Percentiles rank a stretch among this genome's conserved stretches.
Conservation (phyloP, 805 yeast species). For the Nakazawaea siamensis region DNA sequence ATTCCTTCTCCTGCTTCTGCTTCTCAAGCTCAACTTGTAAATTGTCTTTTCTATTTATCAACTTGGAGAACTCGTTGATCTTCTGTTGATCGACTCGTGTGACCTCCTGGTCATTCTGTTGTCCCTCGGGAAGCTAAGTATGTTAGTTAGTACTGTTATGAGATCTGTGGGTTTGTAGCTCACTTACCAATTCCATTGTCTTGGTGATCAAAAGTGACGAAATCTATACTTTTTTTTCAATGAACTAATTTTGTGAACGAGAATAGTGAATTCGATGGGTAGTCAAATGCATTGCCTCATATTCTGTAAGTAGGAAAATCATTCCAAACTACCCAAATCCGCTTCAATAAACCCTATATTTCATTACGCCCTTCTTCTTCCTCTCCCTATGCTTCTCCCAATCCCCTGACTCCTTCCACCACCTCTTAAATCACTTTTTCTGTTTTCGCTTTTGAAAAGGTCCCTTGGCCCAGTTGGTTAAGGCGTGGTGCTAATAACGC, state of each 20-base stretch:
- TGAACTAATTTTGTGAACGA: too few species aligned
- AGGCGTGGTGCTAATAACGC: conserved; percentile 39
- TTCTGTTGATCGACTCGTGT: conserved; percentile 80
- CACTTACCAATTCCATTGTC: conserved; percentile 9
- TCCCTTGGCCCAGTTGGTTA: conserved; percentile 38
- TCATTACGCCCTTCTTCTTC: too few species aligned
- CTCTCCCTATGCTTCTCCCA: too few species aligned
- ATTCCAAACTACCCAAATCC: too few species aligned
- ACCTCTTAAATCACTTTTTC: neutral
- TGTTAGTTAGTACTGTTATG: too few species aligned
- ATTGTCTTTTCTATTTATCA: conserved; percentile 63
- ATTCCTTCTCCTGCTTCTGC: conserved; percentile 68
- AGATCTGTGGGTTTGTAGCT: too few species aligned
- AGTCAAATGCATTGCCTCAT: too few species aligned
- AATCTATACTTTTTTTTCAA: neutral
- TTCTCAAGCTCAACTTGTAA: conserved; percentile 39
- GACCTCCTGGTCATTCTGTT: conserved; percentile 50
- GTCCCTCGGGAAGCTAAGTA: conserved; percentile 43
- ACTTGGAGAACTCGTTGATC: conserved; percentile 82
- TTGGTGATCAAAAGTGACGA: neutral
- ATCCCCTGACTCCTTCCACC: too few species aligned
- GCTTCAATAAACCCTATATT: too few species aligned
- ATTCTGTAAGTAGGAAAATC: too few species aligned
- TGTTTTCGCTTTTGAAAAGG: conserved; percentile 4
- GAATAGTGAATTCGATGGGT: too few species aligned